Evolutionary conservation across 495 filamentous ascomycete species (phyloP).

Genomic region (Lentithecium fluviatile): DNA sequence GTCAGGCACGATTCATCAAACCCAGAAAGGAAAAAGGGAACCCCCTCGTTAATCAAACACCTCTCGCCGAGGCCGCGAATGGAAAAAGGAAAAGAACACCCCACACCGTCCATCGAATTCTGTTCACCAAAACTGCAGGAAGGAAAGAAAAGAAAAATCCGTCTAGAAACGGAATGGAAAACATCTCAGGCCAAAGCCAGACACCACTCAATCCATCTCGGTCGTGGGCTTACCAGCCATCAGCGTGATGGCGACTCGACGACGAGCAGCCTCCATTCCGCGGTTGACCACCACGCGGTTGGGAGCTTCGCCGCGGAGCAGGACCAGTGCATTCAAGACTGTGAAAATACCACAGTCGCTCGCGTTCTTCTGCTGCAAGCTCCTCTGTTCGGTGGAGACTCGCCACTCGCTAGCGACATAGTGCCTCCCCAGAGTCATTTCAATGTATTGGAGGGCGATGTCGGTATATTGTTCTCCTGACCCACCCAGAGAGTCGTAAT

Average conservation of each 20-base stretch:
- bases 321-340: conserved; percentile 37
- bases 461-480: conserved; percentile 40
- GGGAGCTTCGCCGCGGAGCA: conserved; percentile 26
- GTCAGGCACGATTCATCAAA: too few species aligned
- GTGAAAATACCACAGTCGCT: conserved; percentile 79
- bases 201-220: conserved; percentile 5
- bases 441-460: conserved; percentile 56
- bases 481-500: conserved; percentile 64
- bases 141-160: background rate
- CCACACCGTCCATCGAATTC: too few species aligned
- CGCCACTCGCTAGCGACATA: conserved; percentile 66
- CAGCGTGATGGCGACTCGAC: conserved; percentile 35
- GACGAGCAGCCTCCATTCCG: conserved; percentile 33
- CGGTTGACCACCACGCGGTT: conserved; percentile 8
- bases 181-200: too few species aligned
- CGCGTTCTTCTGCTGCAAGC: conserved; percentile 64
- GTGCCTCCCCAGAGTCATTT: conserved; percentile 54
- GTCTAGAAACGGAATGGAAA: background rate
- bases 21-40: too few species aligned
- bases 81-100: too few species aligned
- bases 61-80: too few species aligned
- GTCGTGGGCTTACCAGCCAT: conserved; percentile 14
- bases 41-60: too few species aligned
- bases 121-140: too few species aligned
- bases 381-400: conserved; percentile 42